Conservation (phyloP, 495 filamentous ascomycete species). For the Penicillium herquei region DNA sequence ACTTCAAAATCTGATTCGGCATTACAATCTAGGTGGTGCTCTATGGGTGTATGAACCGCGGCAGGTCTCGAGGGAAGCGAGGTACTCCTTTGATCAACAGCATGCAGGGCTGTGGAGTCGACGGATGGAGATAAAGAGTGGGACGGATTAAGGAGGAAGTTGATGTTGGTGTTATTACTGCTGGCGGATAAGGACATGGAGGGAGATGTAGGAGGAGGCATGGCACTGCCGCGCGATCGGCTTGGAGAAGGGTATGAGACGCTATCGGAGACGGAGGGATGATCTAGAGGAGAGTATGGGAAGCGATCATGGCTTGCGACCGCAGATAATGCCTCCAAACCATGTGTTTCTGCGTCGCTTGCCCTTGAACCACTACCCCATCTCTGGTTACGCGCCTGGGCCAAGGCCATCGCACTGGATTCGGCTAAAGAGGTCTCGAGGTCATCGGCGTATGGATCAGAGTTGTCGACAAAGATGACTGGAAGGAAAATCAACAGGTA, state of each 20-base stretch:
- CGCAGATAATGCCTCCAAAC: constrained; percentile 57
- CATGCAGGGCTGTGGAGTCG: constrained; percentile 40
- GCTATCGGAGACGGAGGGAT: constrained; percentile 30
- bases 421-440: constrained; percentile 38
- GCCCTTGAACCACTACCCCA: constrained; percentile 28
- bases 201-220: constrained; percentile 38
- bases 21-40: constrained; percentile 23
- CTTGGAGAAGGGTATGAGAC: constrained; percentile 36
- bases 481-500: constrained; percentile 4
- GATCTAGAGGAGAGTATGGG: constrained; percentile 31
- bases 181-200: constrained; percentile 38
- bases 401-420: constrained; percentile 31
- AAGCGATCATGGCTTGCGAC: constrained; percentile 54
- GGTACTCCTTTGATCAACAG: constrained; percentile 29
- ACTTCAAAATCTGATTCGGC: constrained; percentile 55
- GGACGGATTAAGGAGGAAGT: constrained; percentile 58
- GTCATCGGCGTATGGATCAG: constrained; percentile 61
- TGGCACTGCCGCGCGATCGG: constrained; percentile 24
- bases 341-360: constrained; percentile 44
- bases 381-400: constrained; percentile 31
- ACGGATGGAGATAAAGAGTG: constrained; percentile 47
- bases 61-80: constrained; percentile 30
- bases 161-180: constrained; percentile 46
- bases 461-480: constrained; percentile 66
- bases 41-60: constrained; percentile 15